phyloP scores from a whole-genome alignment of 2,329 filamentous ascomycete species.

The Madurella fahalii region DNA sequence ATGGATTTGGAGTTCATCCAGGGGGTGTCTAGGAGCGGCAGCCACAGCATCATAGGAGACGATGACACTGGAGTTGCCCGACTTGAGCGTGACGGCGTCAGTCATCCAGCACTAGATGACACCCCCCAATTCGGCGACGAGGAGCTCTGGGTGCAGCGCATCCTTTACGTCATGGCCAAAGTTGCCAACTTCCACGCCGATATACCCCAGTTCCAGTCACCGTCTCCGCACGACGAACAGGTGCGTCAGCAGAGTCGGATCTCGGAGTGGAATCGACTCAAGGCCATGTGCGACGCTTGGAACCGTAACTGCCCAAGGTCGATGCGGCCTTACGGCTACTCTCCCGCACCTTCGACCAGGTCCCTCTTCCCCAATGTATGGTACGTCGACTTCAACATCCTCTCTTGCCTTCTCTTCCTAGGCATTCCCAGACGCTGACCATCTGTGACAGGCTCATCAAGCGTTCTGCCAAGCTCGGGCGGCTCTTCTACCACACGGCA shows the following conservation, averaged over 20 bases:
- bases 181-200: conserved; percentile 79
- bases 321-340: conserved; percentile 81
- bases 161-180: conserved; percentile 84
- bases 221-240: conserved; percentile 59
- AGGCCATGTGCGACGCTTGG: conserved; percentile 79
- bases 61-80: conserved; percentile 4
- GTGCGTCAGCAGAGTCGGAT: conserved; percentile 60
- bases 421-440: not conserved
- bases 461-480: conserved; percentile 72
- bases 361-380: conserved; percentile 85
- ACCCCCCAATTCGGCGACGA: conserved; percentile 53
- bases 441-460: conserved; percentile 67
- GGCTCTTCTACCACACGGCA: conserved; percentile 84
- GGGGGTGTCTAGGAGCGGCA: conserved; percentile 12
- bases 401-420: not conserved
- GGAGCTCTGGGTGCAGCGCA: conserved; percentile 83
- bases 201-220: conserved; percentile 57
- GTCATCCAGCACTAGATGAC: conserved; percentile 43
- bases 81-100: conserved; percentile 3
- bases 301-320: conserved; percentile 71
- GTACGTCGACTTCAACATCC: conserved; percentile 43
- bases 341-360: conserved; percentile 65
- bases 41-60: conserved; percentile 17
- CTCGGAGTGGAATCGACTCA: conserved; percentile 76
- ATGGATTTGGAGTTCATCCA: conserved; percentile 67